Evolutionary conservation across 2,329 filamentous ascomycete species (phyloP).

Genomic region (Falciphora oryzae): DNA sequence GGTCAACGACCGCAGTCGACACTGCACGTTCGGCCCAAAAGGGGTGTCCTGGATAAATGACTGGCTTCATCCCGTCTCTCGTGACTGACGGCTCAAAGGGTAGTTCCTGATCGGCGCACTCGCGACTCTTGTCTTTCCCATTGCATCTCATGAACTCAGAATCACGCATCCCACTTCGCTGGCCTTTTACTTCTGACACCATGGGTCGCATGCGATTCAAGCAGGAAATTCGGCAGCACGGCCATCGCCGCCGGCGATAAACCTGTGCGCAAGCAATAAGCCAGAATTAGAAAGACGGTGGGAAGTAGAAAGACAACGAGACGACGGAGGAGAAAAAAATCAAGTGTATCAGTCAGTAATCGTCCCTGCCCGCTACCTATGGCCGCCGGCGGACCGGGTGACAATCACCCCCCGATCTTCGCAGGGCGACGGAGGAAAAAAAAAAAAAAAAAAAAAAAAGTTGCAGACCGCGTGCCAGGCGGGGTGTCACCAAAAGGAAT

Average conservation of each 20-base stretch:
- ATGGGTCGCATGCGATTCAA: not conserved
- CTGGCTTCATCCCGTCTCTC: not conserved
- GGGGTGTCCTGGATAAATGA: not conserved
- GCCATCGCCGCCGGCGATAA: not conserved
- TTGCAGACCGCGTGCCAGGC: not conserved
- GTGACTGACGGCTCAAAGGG: not conserved
- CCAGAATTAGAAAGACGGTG: too few species aligned
- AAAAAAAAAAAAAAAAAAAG: not conserved
- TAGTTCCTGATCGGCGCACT: not conserved
- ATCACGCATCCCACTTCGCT: too few species aligned
- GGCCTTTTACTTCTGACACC: not conserved
- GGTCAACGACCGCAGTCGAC: not conserved
- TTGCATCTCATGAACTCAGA: too few species aligned
- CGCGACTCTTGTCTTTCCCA: not conserved
- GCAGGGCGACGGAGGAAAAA: not conserved
- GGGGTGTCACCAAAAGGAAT: not conserved
- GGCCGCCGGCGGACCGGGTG: too few species aligned
- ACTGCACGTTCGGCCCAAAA: not conserved
- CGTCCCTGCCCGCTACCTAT: too few species aligned
- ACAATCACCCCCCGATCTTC: too few species aligned
- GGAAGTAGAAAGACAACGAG: too few species aligned
- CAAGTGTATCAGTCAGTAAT: too few species aligned
- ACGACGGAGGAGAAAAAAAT: too few species aligned
- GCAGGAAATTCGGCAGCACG: not conserved
- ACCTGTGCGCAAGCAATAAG: too few species aligned